Percentiles rank a stretch among this genome's conserved stretches.
Conservation (phyloP, 768 basidiomycete genomes). For the Fibroporia radiculosa region DNA sequence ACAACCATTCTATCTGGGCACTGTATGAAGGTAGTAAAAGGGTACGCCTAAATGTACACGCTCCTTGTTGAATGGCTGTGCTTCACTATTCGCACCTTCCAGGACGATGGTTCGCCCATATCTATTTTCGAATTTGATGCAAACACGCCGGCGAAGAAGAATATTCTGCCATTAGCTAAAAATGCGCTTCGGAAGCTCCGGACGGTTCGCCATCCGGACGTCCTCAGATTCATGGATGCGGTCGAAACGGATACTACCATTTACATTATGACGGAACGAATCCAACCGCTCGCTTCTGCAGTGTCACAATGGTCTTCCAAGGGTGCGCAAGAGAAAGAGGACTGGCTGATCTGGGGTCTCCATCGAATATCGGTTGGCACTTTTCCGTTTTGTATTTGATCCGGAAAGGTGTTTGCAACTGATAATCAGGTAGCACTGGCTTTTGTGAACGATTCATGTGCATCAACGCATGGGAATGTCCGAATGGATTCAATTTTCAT, state of each 20-base stretch:
- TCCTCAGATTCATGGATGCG: conserved; percentile 91
- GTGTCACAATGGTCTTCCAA: conserved; percentile 59
- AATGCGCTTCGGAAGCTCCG: conserved; percentile 89
- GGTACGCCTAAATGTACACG: conserved; percentile 34
- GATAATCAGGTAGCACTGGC: conserved; percentile 67
- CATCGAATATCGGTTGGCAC: conserved; percentile 74
- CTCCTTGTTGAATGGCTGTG: neutral
- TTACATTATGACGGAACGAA: conserved; percentile 92
- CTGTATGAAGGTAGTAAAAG: conserved; percentile 85
- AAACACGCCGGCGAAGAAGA: conserved; percentile 48
- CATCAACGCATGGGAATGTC: conserved; percentile 80
- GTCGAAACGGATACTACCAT: conserved; percentile 83
- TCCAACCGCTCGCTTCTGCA: conserved; percentile 61
- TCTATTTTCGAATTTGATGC: conserved; percentile 93
- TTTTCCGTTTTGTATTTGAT: conserved; percentile 3
- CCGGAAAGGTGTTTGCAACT: conserved; percentile 1
- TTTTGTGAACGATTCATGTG: conserved; percentile 81
- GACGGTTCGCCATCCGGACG: conserved; percentile 89
- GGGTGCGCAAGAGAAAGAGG: conserved; percentile 59
- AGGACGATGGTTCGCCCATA: conserved; percentile 85
- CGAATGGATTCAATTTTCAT: conserved; percentile 76
- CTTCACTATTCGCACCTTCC: conserved; percentile 4
- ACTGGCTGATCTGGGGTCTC: conserved; percentile 92
- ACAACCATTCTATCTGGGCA: conserved; percentile 69
- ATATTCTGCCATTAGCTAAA: conserved; percentile 67